Evolutionary conservation across 1,284 basidiomycete species (phyloP).

Genomic region (Apiotrichum laibachii): DNA sequence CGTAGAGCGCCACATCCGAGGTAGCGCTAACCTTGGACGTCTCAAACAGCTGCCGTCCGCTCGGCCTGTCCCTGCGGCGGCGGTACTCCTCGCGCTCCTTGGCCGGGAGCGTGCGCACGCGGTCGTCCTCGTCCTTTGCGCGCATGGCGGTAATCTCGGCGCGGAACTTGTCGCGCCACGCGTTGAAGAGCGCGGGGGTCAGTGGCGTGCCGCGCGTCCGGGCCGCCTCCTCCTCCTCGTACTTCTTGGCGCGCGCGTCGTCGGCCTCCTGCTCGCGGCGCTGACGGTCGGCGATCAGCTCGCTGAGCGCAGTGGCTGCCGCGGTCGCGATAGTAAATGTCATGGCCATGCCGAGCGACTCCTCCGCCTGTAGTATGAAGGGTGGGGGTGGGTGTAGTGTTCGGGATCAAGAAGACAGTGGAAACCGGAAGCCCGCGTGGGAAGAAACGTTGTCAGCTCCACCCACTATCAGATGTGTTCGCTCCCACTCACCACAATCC

Average conservation of each 20-base stretch:
- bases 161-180: slow-evolving; percentile 78
- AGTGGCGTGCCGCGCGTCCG: slow-evolving; percentile 87
- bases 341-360: slow-evolving; percentile 96
- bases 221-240: slow-evolving; percentile 82
- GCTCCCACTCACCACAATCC: slow-evolving; percentile 61
- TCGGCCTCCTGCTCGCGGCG: slow-evolving; percentile 64
- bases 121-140: slow-evolving; percentile 75
- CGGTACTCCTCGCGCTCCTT: slow-evolving; percentile 89
- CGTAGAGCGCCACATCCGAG: slow-evolving; percentile 66
- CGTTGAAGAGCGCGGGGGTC: slow-evolving; percentile 72
- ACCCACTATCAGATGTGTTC: too few species aligned
- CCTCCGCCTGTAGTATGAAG: slow-evolving; percentile 64
- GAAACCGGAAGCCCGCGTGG: neutral
- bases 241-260: slow-evolving; percentile 65
- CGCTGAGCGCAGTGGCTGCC: slow-evolving; percentile 72
- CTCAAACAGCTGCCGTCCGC: slow-evolving; percentile 89
- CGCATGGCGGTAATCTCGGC: slow-evolving; percentile 63
- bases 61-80: slow-evolving; percentile 62
- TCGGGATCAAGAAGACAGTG: neutral
- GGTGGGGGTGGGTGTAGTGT: neutral
- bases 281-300: slow-evolving; percentile 61
- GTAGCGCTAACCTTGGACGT: slow-evolving; percentile 66
- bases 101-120: slow-evolving; percentile 66
- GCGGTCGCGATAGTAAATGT: slow-evolving; percentile 90
- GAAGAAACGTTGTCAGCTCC: neutral